A percentile compares a stretch with the other conserved stretches of the same genome.
Evolutionary conservation across 192 early-diverging fungal genomes (phyloP).

Genomic region (Chytriomyces sp.): DNA sequence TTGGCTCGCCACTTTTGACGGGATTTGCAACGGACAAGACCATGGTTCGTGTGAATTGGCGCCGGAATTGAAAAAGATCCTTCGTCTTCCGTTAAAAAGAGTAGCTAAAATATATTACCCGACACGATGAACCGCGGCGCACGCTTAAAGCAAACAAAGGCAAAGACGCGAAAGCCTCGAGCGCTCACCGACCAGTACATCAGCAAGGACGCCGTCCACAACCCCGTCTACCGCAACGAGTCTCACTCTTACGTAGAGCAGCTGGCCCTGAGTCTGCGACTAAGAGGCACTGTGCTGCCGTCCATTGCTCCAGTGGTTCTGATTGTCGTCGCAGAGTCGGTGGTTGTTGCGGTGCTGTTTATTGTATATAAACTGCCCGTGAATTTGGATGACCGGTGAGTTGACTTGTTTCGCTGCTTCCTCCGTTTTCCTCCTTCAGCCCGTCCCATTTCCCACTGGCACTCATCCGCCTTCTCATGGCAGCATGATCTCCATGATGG

Average conservation of each 20-base stretch:
- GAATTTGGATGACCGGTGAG: slow-evolving; percentile 34
- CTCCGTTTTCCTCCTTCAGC: background rate
- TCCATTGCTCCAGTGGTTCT: slow-evolving; percentile 27
- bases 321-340: background rate
- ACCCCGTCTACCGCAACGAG: slow-evolving; percentile 19
- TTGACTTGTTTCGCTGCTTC: background rate
- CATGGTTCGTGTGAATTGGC: too few species aligned
- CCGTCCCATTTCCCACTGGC: background rate
- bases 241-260: slow-evolving; percentile 10
- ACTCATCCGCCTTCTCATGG: background rate
- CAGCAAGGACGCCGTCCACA: slow-evolving; percentile 23
- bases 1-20: background rate
- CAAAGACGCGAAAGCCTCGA: background rate
- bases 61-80: too few species aligned
- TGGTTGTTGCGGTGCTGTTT: slow-evolving; percentile 31
- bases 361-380: background rate
- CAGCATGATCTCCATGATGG: slow-evolving; percentile 45
- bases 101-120: background rate
- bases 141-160: background rate
- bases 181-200: slow-evolving; percentile 9
- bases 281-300: slow-evolving; percentile 27
- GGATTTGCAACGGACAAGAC: too few species aligned
- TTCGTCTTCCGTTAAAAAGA: background rate
- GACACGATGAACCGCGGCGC: background rate
- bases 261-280: slow-evolving; percentile 4